Conservation (phyloP, 2,329 filamentous ascomycete species). For the Plectosphaerella plurivora region DNA sequence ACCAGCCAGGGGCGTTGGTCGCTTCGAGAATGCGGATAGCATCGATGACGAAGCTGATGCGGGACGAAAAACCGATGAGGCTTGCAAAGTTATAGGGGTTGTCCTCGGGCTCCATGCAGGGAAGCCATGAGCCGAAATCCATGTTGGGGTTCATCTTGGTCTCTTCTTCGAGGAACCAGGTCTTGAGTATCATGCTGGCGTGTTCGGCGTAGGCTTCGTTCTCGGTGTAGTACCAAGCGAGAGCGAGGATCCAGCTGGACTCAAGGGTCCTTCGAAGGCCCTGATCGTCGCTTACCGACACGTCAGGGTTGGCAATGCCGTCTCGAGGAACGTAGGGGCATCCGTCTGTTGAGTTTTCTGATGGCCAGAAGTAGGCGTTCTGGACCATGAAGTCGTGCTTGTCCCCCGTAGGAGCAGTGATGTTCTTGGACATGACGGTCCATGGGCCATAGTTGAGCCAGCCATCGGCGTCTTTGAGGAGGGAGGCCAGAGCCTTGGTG, state of each 20-base stretch:
- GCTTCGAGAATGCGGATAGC: conserved; percentile 18
- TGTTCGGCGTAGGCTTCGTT: conserved; percentile 15
- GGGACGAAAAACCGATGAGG: conserved; percentile 6
- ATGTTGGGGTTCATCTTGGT: conserved; percentile 22
- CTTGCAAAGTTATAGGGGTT: conserved; percentile 5
- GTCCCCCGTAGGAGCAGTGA: conserved; percentile 12
- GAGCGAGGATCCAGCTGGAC: conserved; percentile 15
- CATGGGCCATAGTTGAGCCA: conserved; percentile 20
- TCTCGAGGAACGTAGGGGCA: conserved; percentile 19
- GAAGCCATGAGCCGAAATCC: conserved; percentile 10
- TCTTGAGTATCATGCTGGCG: conserved; percentile 16
- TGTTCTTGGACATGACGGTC: conserved; percentile 17
- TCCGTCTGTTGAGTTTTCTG: conserved; percentile 11
- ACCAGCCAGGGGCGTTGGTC: conserved; percentile 15
- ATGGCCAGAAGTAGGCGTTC: conserved; percentile 18
- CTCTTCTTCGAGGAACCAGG: conserved; percentile 17
- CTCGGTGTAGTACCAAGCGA: conserved; percentile 23
- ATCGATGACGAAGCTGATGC: not conserved
- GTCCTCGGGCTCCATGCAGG: not conserved
- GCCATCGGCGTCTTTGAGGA: not conserved
- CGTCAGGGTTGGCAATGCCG: conserved; percentile 19
- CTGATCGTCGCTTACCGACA: conserved; percentile 11
- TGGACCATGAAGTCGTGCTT: conserved; percentile 18
- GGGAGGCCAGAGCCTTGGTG: not conserved
- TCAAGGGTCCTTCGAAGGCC: conserved; percentile 18